Base-by-base conservation (phyloP, 371 early-diverging fungal species). In the Polyrhizophydium stewartii region DNA sequence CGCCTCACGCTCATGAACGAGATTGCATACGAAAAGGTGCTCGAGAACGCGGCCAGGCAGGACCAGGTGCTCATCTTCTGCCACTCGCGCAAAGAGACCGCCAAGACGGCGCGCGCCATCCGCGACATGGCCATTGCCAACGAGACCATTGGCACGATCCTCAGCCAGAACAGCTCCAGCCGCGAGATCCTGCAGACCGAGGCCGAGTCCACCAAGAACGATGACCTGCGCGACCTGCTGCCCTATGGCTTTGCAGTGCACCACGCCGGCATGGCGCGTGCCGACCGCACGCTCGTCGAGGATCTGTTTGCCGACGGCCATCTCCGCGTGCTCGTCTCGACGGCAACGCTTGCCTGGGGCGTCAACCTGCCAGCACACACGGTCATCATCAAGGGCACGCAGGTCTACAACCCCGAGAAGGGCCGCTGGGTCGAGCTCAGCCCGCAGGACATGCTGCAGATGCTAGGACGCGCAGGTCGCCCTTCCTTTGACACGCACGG, bases 311-410 rank as follows among this genome's bases (percentile, higher is more conserved):
- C 84, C 25, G 92, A 89, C 53, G 92, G 92, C 1, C 91, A 92
- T 59, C 79, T 99, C 62, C 89, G 92, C 74, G 93, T 99, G 21
- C 84, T 99, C 50, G 92, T 95, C 38, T 94, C 93, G 5, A 99
- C 99, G 13, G 96, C 99, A 19, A 99, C 99, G 0, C 81, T 99
- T 52, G 99, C 99, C 33, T 99, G 99, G 99, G 99, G 99, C 78
- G 99, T 99, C 60, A 99, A 99, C 72, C 85, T 99, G 67, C 99
- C 99, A 28, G 99, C 99, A 21, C 94, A 99, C 73, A 89, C 95
- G 1, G 99, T 99, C 52, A 92, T 99, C 56, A 97, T 99, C 74
- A 98, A 97, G 78, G 99, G 99, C 16, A 99, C 99, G 9, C 94
- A 94, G 70, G 92, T 97, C 62, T 99, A 99, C 72, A 85, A 87